These are phyloP conservation scores for Boletellus sp. DNA, from an alignment of 768 basidiomycete species.

Conservation along the genomic window DNA sequence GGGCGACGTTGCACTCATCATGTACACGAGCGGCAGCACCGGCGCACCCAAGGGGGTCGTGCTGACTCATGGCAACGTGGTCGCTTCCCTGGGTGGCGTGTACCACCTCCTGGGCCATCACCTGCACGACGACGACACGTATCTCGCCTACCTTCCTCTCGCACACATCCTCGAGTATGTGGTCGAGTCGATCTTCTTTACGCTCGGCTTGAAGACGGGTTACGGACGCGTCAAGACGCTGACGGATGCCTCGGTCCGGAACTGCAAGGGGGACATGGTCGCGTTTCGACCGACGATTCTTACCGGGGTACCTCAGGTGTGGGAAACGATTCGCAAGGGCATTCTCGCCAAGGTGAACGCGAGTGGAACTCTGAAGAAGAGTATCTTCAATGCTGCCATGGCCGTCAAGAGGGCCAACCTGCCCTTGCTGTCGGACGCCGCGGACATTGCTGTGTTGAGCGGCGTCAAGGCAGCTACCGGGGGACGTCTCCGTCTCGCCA, in stretches of 20 bases:
- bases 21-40: constrained; percentile 89
- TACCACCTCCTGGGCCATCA: constrained; percentile 63
- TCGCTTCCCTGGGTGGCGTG: constrained; percentile 85
- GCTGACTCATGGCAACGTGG: constrained; percentile 82
- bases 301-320: constrained; percentile 93
- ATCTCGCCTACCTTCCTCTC: constrained; percentile 89
- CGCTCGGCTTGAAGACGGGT: constrained; percentile 76
- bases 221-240: constrained; percentile 95
- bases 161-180: constrained; percentile 96
- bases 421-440: constrained; percentile 62
- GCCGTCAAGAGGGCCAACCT: constrained; percentile 67
- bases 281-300: constrained; percentile 85
- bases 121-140: constrained; percentile 32
- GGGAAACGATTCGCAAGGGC: constrained; percentile 96
- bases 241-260: constrained; percentile 88
- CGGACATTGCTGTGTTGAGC: constrained; percentile 73
- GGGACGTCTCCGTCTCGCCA: constrained; percentile 73
- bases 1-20: constrained; percentile 61
- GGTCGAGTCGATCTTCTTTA: constrained; percentile 71
- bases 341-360: constrained; percentile 78
- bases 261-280: constrained; percentile 82
- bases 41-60: constrained; percentile 94
- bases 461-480: constrained; percentile 82
- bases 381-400: constrained; percentile 77
- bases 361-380: constrained; percentile 63